These are phyloP conservation scores for Adansonia digitata DNA, from an alignment of 345 rosid species.

Conservation along the genomic window DNA sequence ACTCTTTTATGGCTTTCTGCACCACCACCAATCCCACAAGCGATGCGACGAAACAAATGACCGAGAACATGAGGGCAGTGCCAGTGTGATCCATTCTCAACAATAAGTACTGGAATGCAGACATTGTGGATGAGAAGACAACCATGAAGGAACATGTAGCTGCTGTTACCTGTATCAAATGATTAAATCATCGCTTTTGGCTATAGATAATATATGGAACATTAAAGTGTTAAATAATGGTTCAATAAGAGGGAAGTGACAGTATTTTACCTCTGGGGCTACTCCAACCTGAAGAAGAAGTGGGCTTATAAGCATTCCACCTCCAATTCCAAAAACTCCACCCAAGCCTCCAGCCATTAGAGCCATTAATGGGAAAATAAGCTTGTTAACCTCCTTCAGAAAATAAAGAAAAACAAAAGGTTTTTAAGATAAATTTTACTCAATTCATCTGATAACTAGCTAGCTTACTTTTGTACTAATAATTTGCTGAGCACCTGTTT, in stretches of 20 bases:
- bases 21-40: slow-evolving; percentile 65
- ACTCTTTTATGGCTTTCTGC: slow-evolving; percentile 46
- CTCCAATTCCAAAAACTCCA: slow-evolving; percentile 89
- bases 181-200: background rate
- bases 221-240: background rate
- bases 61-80: slow-evolving; percentile 44
- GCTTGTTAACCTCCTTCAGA: slow-evolving; percentile 39
- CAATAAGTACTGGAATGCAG: slow-evolving; percentile 58
- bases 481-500: slow-evolving; percentile 24
- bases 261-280: slow-evolving; percentile 52
- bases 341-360: slow-evolving; percentile 73
- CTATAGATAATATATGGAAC: background rate
- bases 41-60: slow-evolving; percentile 61
- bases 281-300: slow-evolving; percentile 83
- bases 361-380: slow-evolving; percentile 65
- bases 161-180: slow-evolving; percentile 56
- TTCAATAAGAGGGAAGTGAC: background rate
- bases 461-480: background rate
- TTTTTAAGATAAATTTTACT: background rate
- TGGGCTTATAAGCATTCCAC: slow-evolving; percentile 87
- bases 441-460: background rate
- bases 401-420: background rate
- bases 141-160: slow-evolving; percentile 76
- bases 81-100: slow-evolving; percentile 61
- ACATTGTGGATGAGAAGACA: slow-evolving; percentile 68